Evolutionary conservation across 768 basidiomycete species (phyloP), one percentile per base, ranked within the genome.

Genomic region (Hebeloma cylindrosporum): DNA sequence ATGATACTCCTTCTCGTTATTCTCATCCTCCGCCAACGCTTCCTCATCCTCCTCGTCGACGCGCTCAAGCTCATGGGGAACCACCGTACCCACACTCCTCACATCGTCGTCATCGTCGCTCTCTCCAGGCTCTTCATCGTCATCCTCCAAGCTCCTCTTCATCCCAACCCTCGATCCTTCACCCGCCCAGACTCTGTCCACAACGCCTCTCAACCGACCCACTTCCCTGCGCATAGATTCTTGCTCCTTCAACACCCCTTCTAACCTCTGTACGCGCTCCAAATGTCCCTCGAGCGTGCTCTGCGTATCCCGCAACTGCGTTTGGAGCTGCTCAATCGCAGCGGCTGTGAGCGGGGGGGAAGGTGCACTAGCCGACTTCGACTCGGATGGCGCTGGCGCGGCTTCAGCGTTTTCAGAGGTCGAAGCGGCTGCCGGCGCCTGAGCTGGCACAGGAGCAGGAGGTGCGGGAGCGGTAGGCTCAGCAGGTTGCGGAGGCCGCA

Each of bases 301-400:
- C 58, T 95, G 93, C 0, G 94, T 96, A 30, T 93, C 89, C 33
- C 77, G 77, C 10, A 98, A 76, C 61, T 96, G 90, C 7, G 74
- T 62, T 54, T 95, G 93, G 5, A 99, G 77, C 10, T 88, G 82
- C 18, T 72, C 69, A 35, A 77, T 62, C 0, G 67, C 61, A 2
- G 61, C 43, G 2, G 63, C 54, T 14, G 67, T 51, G 16, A 56
- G 34, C 58, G 62, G n/a, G 37, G 54, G 44, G 20, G 65, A 49
- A 8, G 53, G 37, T 23, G 49, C 37, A 14, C 31, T 45, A 44
- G 42, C 40, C 2, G 51, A 36, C n/a, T 38, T 27, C 8, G 37
- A 14, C 13, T 30, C 9, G 10, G 45, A n/a, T 9, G 35, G 13
- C 5, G 47, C 5, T 7, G 40, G 27, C n/a, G 33, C 18, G n/a